A percentile compares a stretch with the other conserved stretches of the same genome.
phyloP scores from a whole-genome alignment of 2,329 filamentous ascomycete species.

The Geosmithia flava region DNA sequence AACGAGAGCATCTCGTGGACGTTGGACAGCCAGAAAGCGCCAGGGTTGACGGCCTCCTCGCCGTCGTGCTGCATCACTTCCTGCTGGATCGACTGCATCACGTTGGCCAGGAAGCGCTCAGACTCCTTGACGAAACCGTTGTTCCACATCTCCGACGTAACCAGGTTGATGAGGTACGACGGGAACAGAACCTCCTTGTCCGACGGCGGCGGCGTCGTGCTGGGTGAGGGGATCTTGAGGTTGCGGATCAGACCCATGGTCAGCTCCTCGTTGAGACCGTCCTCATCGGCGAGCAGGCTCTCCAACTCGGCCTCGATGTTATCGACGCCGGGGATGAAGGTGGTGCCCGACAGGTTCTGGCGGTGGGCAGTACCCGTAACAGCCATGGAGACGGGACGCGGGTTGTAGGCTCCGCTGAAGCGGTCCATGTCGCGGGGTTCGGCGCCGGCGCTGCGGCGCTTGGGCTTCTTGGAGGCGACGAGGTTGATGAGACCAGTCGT shows the following conservation, averaged over 20 bases:
- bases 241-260: conserved; percentile 93
- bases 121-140: conserved; percentile 99
- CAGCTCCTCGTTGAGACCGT: conserved; percentile 92
- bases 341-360: conserved; percentile 60
- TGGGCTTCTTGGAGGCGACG: conserved; percentile 93
- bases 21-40: conserved; percentile 97
- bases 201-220: conserved; percentile 75
- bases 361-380: conserved; percentile 55
- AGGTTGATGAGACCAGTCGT: conserved; percentile 84
- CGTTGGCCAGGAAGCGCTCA: conserved; percentile 94
- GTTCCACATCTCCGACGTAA: conserved; percentile 99
- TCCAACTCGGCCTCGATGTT: conserved; percentile 94
- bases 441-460: conserved; percentile 81
- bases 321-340: conserved; percentile 71
- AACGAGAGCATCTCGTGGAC: conserved; percentile 99
- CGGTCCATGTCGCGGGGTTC: conserved; percentile 79
- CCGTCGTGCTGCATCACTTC: conserved; percentile 99
- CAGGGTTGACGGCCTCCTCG: conserved; percentile 92
- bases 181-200: conserved; percentile 99
- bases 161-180: conserved; percentile 95
- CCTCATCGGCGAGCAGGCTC: conserved; percentile 85
- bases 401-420: conserved; percentile 87
- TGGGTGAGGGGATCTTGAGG: conserved; percentile 87
- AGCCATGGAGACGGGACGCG: conserved; percentile 92
- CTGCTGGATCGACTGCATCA: conserved; percentile 99